Percentiles rank a stretch among this genome's conserved stretches.
These are phyloP conservation scores for Colletotrichum australisinense DNA, from an alignment of 2,329 filamentous ascomycete species.

Conservation along the genomic window DNA sequence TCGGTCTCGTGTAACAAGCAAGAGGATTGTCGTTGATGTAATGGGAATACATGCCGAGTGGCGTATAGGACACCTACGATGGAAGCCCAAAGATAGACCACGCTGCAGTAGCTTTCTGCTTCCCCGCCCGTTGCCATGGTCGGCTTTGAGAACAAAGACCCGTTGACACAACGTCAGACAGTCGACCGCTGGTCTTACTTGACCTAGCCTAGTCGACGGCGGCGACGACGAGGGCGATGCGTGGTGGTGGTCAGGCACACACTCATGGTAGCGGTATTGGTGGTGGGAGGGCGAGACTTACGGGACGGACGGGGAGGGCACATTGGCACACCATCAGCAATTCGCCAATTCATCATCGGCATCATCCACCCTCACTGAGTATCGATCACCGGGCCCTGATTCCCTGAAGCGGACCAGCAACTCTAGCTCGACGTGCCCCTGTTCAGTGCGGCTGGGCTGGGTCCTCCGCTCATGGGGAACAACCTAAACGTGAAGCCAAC, in stretches of 20 bases:
- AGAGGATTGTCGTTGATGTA: neutral
- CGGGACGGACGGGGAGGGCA: neutral
- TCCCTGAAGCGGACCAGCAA: slow-evolving; percentile 29
- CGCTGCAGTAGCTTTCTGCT: neutral
- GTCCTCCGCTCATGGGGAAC: neutral
- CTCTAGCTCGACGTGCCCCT: slow-evolving; percentile 21
- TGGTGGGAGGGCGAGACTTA: slow-evolving; percentile 9
- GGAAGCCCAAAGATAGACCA: neutral
- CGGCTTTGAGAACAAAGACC: slow-evolving; percentile 17
- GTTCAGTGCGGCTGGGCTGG: slow-evolving; percentile 26
- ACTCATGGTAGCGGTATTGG: neutral
- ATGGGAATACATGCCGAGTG: slow-evolving; percentile 19
- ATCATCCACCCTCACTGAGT: neutral
- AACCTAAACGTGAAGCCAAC: neutral
- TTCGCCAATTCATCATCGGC: slow-evolving; percentile 30
- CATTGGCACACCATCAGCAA: slow-evolving; percentile 23
- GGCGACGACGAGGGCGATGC: neutral
- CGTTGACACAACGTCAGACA: slow-evolving; percentile 12
- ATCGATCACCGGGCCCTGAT: slow-evolving; percentile 3
- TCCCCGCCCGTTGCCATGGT: slow-evolving; percentile 11
- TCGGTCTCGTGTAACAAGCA: neutral
- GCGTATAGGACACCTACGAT: neutral
- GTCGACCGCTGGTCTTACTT: slow-evolving; percentile 12
- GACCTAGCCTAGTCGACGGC: slow-evolving; percentile 20
- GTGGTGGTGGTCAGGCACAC: neutral